phyloP scores from a whole-genome alignment of 345 rosid species.

The Firmiana major region DNA sequence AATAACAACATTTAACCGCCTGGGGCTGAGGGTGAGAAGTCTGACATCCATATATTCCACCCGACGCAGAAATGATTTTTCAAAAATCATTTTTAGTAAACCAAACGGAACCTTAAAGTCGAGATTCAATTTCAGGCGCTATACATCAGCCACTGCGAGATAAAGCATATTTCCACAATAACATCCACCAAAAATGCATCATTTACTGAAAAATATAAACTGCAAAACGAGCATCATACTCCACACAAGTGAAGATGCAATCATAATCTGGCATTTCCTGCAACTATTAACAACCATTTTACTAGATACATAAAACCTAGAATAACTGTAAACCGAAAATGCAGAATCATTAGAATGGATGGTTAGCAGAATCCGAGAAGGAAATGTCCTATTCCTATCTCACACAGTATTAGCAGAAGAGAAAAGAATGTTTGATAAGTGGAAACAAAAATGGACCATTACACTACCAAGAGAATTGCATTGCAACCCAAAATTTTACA shows the following conservation, averaged over 20 bases:
- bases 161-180: too few relatives aligned
- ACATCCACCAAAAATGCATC: too few relatives aligned
- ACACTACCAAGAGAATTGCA: neutral
- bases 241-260: neutral
- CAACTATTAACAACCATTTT: neutral
- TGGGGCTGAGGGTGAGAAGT: too few relatives aligned
- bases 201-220: neutral
- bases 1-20: neutral
- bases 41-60: too few relatives aligned
- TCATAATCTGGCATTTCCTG: neutral
- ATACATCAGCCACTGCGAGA: too few relatives aligned
- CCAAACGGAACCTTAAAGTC: too few relatives aligned
- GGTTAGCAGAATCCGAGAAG: neutral
- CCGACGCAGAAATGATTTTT: too few relatives aligned
- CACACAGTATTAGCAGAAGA: neutral
- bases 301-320: neutral
- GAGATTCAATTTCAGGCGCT: too few relatives aligned
- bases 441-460: neutral
- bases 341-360: neutral
- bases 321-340: neutral
- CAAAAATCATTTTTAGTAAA: too few relatives aligned
- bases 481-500: neutral
- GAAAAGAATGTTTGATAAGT: neutral
- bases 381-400: neutral
- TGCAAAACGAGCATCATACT: neutral